Evolutionary conservation across 257 asterid species (phyloP), one percentile per base, ranked within the genome.

Genomic region (Forsythia suspensa): DNA sequence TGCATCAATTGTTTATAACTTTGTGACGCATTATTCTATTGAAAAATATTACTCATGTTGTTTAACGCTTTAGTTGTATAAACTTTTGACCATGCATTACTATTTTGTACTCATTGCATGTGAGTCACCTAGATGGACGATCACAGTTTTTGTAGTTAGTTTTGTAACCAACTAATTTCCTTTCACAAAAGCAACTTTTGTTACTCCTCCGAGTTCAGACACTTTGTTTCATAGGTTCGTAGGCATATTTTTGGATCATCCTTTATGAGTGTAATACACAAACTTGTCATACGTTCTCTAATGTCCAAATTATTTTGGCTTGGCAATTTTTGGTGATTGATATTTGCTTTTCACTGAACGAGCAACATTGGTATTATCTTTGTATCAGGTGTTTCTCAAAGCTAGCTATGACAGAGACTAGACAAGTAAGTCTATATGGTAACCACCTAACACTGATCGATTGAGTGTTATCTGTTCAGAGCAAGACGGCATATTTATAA

Each of bases 341-440:
- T 75, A 38, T 66, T 61, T 68, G 76, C 36, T 73, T 40, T 15
- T 4, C 8, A 61, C 52, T 16, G 34, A 12, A 63, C 21, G 37
- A 44, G 70, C 44, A 41, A 61, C 42, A 59, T 78, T 18, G n/a
- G 24, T 34, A 41, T 81, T 13, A 15, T 13, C 21, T 80, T 80
- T 37, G 73, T 74, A 44, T 51, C 85, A 94, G 98, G 98, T 94
- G 78, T 94, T 94, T 81, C 93, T 94, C 34, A 94, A 94, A 29
- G 34, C 34, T 29, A 87, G 98, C 98, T 59, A 94, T 94, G 98
- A 97, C 98, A 42, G 96, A 94, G 88, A 92, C 94, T 3, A 97
- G 98, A 77, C 94, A 94, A 80, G 67, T 94, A 83, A 88, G 91
- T 88, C 98, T 94, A 74, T 94, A 94, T 70, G 98, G 97, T 75